Conservation (phyloP, 495 filamentous ascomycete species). For the Talaromyces proteolyticus region DNA sequence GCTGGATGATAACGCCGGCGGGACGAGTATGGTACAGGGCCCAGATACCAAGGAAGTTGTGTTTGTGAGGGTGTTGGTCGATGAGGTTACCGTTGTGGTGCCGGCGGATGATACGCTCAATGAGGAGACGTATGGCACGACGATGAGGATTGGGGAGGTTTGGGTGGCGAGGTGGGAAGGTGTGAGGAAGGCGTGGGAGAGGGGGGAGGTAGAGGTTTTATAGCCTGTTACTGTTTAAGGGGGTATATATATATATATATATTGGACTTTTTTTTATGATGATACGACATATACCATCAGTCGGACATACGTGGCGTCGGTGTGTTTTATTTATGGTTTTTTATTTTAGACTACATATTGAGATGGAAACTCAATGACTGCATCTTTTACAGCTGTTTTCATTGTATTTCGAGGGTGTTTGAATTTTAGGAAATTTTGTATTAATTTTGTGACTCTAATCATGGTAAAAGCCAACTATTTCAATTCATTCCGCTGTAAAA, state of each 20-base stretch:
- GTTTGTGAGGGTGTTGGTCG: slow-evolving; percentile 69
- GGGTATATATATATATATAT: neutral
- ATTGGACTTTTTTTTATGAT: neutral
- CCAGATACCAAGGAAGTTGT: slow-evolving; percentile 79
- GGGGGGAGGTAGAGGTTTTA: slow-evolving; percentile 77
- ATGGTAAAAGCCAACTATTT: too few relatives aligned
- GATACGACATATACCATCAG: neutral
- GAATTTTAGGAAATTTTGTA: too few relatives aligned
- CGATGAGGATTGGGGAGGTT: slow-evolving; percentile 73
- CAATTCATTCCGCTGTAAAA: too few relatives aligned
- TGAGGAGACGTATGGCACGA: slow-evolving; percentile 48
- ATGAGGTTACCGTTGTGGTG: slow-evolving; percentile 46
- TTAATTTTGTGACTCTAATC: too few relatives aligned
- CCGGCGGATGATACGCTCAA: slow-evolving; percentile 52
- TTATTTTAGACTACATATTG: too few relatives aligned
- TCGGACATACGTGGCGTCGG: neutral
- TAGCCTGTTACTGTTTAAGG: slow-evolving; percentile 29
- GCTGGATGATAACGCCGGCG: slow-evolving; percentile 84
- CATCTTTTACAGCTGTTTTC: too few relatives aligned
- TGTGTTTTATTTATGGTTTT: neutral
- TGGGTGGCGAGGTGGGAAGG: slow-evolving; percentile 84
- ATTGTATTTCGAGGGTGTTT: too few relatives aligned
- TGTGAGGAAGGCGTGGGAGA: slow-evolving; percentile 62
- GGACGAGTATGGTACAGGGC: slow-evolving; percentile 84
- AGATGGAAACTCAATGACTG: too few relatives aligned